Conservation (phyloP, 108 stramenopile genomes). For the Schizochytrium sp. region DNA sequence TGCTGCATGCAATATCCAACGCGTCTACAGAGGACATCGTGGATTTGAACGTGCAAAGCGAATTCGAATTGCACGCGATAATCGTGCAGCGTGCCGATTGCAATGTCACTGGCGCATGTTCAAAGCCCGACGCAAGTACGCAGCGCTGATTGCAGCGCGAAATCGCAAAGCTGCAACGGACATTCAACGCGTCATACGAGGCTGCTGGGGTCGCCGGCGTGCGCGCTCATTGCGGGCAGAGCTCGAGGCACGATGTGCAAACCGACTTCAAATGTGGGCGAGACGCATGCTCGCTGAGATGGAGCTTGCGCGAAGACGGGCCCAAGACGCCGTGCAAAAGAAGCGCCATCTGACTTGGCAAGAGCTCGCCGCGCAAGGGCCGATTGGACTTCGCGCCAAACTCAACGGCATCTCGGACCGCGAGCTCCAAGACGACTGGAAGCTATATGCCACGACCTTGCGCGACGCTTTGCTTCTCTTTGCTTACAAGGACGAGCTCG, state of each 20-base stretch:
- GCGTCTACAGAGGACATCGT: neutral
- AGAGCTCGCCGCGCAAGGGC: neutral
- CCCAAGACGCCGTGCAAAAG: neutral
- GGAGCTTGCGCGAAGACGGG: neutral
- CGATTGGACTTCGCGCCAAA: neutral
- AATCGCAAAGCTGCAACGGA: neutral
- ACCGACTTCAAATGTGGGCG: neutral
- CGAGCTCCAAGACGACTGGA: neutral
- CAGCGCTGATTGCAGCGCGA: neutral
- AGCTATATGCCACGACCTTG: neutral
- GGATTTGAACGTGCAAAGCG: neutral
- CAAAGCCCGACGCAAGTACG: neutral
- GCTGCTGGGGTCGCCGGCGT: neutral
- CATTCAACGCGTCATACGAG: neutral
- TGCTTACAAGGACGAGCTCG: neutral
- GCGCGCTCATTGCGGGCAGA: neutral
- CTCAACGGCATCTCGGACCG: neutral
- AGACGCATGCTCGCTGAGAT: neutral
- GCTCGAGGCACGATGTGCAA: neutral
- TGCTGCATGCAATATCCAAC: neutral
- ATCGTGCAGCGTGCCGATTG: neutral
- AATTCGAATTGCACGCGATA: neutral
- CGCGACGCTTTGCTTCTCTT: neutral
- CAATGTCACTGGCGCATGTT: neutral
- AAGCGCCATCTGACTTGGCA: neutral